These are phyloP conservation scores for Persicaria maculosa DNA, from an alignment of 148 eudicot genomes.

Conservation along the genomic window DNA sequence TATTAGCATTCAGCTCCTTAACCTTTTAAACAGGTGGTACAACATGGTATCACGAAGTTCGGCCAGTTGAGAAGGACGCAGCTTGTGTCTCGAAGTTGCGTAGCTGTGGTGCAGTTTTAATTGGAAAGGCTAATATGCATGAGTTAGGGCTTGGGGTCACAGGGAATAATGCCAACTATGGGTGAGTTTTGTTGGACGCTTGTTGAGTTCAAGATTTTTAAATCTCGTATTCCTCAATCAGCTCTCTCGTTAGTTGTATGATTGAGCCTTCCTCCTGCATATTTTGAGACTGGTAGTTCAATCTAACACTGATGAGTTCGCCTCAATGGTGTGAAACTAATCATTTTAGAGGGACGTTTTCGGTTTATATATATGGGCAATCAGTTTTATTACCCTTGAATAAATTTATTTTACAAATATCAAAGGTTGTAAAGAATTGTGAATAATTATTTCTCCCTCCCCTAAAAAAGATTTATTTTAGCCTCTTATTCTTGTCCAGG, in stretches of 20 bases:
- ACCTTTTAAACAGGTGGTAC: constrained; percentile 57
- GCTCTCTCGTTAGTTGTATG: not conserved
- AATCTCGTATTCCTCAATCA: not conserved
- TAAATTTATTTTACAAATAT: not conserved
- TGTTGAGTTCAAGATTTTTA: not conserved
- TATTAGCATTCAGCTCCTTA: not conserved
- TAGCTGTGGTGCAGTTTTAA: constrained; percentile 77
- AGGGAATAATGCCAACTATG: constrained; percentile 86
- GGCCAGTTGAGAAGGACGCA: constrained; percentile 73
- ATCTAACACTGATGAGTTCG: not conserved
- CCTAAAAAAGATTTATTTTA: too few species aligned
- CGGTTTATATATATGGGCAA: not conserved
- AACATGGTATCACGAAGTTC: constrained; percentile 83
- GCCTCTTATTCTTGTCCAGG: too few species aligned
- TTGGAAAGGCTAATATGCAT: constrained; percentile 99
- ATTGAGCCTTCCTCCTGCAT: not conserved
- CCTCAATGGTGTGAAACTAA: not conserved
- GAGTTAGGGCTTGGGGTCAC: constrained; percentile 91
- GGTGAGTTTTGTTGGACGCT: constrained; percentile 40
- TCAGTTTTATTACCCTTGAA: not conserved
- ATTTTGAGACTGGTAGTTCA: not conserved
- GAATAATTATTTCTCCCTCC: not conserved
- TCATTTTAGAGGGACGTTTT: not conserved
- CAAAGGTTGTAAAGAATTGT: not conserved
- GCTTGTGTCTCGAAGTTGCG: constrained; percentile 77